Evolutionary conservation across 331 rosid genomes (phyloP), one percentile per base, ranked within the genome.

Genomic region (Malus hybrid): DNA sequence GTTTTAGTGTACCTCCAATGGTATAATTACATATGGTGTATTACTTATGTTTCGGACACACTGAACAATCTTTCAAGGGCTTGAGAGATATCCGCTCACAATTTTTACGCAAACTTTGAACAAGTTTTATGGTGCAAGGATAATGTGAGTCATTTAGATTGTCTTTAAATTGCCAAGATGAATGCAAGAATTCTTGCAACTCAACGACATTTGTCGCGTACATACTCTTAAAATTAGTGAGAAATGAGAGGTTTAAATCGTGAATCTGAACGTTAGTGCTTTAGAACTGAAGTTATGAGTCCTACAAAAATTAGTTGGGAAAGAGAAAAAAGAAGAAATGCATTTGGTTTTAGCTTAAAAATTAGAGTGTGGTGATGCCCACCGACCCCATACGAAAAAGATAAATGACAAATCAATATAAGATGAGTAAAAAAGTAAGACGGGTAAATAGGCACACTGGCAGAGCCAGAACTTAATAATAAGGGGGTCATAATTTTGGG

Each of bases 31-130:
- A 39, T 39, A 39, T 3, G 14, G 5, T 10, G 48, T 42, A 42
- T 42, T 0, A 1, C 0, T 0, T 10, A 1, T 42, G 0, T 42
- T 42, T 10, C 5, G 5, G 5, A 31, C 32, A 39, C 4, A 42
- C 14, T 42, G 5, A 42, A 10, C 3, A 10, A 42, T 42, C 5
- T 42, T 0, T 42, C 48, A 42, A 42, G 0, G 0, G 9, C 56
- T 50, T 0, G 1, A 6, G n/a, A 15, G n/a, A 50, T 50, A 2
- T 36, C 44, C 9, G 4, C 56, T 50, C n/a, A 0, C 56, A 50
- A 6, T 50, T 50, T 50, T 50, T 50, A 15, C 2, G 4, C 56
- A 50, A 15, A 22, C 60, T 59, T 59, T 22, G 64, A 59, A 59
- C 64, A 10, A 22, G 64, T 59, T 59, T 59, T 10, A 2, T 59